Conservation (phyloP, 495 filamentous ascomycete genomes). For the Tuber aestivum region DNA sequence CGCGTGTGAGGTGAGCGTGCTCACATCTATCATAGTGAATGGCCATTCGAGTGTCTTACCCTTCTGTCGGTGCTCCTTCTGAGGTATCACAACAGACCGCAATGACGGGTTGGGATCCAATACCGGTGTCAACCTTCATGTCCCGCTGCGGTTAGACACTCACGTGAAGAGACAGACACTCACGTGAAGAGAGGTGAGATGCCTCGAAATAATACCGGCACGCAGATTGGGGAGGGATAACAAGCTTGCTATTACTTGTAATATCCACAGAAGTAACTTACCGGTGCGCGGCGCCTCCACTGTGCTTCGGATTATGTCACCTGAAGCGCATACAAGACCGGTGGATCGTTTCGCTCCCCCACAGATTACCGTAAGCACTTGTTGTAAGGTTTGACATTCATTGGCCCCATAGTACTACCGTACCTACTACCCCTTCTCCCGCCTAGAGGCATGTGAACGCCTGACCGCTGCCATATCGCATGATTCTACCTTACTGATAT, state of each 20-base stretch:
- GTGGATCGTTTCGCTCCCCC: not conserved
- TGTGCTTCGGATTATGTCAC: not conserved
- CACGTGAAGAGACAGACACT: too few relatives aligned
- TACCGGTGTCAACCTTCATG: not conserved
- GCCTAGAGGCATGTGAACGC: not conserved
- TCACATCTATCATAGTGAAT: not conserved
- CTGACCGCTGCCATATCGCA: not conserved
- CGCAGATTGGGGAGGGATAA: not conserved
- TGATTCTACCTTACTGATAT: not conserved
- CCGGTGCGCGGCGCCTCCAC: not conserved
- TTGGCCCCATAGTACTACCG: not conserved
- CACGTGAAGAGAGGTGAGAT: not conserved
- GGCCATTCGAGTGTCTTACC: not conserved
- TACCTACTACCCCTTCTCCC: too few relatives aligned
- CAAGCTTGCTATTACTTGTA: not conserved
- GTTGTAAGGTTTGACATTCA: not conserved
- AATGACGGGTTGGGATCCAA: not conserved
- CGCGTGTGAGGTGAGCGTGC: too few relatives aligned
- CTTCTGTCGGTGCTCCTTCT: not conserved
- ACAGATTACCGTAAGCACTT: not conserved
- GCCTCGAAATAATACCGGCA: not conserved
- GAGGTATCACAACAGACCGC: not conserved
- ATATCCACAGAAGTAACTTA: not conserved
- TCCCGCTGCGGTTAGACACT: not conserved
- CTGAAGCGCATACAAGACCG: not conserved